Conservation (phyloP, 2,329 filamentous ascomycete species). For the Fusarium pseudoanthophilum region DNA sequence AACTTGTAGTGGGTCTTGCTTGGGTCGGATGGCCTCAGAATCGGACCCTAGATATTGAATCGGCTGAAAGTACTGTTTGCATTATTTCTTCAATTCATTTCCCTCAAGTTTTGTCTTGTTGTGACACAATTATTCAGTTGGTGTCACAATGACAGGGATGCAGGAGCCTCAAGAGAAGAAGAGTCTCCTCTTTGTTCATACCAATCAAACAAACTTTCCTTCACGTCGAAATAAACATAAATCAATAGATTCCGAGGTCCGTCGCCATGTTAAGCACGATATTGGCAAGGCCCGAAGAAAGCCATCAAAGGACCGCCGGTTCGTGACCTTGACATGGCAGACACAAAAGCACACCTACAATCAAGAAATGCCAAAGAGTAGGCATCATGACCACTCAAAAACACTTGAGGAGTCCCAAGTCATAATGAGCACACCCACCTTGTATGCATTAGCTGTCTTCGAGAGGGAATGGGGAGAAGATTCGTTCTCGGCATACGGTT, state of each 20-base stretch:
- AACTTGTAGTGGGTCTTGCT: neutral
- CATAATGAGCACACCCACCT: neutral
- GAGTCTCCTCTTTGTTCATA: slow-evolving; percentile 1
- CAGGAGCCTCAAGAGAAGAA: neutral
- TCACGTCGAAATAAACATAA: neutral
- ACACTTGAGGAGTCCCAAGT: neutral
- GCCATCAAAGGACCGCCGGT: neutral
- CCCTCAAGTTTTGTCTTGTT: neutral
- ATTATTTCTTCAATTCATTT: neutral
- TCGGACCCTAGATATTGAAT: neutral
- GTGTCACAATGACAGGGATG: neutral
- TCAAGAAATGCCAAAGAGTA: neutral
- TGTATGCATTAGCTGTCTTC: neutral
- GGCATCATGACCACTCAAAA: neutral
- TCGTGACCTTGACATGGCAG: neutral
- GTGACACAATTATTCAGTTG: neutral
- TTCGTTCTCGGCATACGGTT: slow-evolving; percentile 17
- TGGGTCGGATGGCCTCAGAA: neutral
- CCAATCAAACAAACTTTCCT: neutral
- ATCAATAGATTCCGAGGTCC: neutral
- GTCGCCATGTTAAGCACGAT: slow-evolving; percentile 13
- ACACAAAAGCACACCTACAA: neutral
- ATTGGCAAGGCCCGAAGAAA: slow-evolving; percentile 8
- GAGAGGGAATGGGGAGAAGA: slow-evolving; percentile 22
- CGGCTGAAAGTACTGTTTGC: accelerated